A percentile compares a stretch with the other conserved stretches of the same genome.
These are phyloP conservation scores for Lachancea sp. DNA, from an alignment of 805 yeast species.

Conservation along the genomic window DNA sequence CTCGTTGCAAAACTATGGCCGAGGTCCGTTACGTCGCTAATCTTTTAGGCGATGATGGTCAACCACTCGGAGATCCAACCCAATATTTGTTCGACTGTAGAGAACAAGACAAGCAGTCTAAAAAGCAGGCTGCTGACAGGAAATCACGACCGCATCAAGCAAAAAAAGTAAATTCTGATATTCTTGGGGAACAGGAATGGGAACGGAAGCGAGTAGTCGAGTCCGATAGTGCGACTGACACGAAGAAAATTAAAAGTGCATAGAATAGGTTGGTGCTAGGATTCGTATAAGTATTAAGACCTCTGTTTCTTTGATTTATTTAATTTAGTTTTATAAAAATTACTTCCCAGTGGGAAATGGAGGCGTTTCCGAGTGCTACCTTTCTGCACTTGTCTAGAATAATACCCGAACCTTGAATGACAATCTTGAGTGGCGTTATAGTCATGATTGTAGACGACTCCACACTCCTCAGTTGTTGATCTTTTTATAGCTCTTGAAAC, in stretches of 20 bases:
- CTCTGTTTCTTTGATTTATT: background rate
- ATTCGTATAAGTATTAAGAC: background rate
- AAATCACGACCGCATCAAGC: conserved; percentile 13
- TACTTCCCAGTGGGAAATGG: too few species aligned
- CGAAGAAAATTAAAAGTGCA: conserved; percentile 9
- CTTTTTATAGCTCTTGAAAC: too few species aligned
- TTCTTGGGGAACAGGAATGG: background rate
- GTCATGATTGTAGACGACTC: too few species aligned
- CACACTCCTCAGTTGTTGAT: too few species aligned
- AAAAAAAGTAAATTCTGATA: conserved; percentile 6
- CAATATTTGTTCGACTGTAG: conserved; percentile 15
- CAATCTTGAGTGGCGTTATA: too few species aligned
- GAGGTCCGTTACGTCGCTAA: conserved; percentile 35
- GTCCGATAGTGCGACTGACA: background rate
- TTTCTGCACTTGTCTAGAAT: too few species aligned
- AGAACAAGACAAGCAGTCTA: conserved; percentile 15
- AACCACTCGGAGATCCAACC: conserved; percentile 19
- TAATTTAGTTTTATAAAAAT: background rate
- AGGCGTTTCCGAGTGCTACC: too few species aligned
- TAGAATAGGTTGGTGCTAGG: too few species aligned
- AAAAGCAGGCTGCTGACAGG: conserved; percentile 12
- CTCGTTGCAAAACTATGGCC: conserved; percentile 49
- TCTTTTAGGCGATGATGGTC: conserved; percentile 19
- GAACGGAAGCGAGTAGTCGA: conserved; percentile 1
- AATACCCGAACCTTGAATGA: too few species aligned